Base-by-base conservation (phyloP, 1,284 basidiomycete species). In the Leucoagaricus sp. region DNA sequence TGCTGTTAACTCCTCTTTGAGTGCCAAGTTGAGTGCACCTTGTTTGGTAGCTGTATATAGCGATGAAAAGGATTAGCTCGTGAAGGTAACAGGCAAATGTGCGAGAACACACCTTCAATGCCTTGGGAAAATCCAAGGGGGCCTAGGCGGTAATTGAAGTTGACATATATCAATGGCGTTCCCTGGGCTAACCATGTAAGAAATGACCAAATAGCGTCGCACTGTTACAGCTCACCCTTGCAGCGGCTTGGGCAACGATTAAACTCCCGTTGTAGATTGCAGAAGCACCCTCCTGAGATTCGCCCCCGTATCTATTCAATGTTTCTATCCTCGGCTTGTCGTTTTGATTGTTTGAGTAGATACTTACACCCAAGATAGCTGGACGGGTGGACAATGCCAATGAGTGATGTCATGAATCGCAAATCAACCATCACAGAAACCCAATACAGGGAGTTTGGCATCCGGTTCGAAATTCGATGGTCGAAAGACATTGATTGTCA, bases 161-260 rank as follows among this genome's bases (percentile, higher is more conserved):
- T 80, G 38, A 85, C 82, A 49, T 82, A 81, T n/a, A 86, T 72
- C 31, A 85, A 63, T 13, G 80, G 81, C 2, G 77, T 81, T 31
- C 75, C 78, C 77, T 81, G 45, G 31, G n/a, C n/a, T n/a, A n/a
- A n/a, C n/a, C n/a, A n/a, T n/a, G n/a, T n/a, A n/a, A n/a, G n/a
- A n/a, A n/a, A n/a, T n/a, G n/a, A n/a, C n/a, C n/a, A n/a, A n/a
- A n/a, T n/a, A n/a, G n/a, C n/a, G n/a, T n/a, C n/a, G n/a, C n/a
- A n/a, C n/a, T n/a, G n/a, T n/a, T n/a, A n/a, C n/a, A n/a, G n/a
- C 70, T 48, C 65, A 81, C 80, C 44, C 81, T 69, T 42, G 66
- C 60, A 8, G 79, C 68, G 49, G 79, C 81, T 49, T 77, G 75
- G 2, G 69, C 72, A 9, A 82, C 75, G 42, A 82, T 73, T 3